Conservation (phyloP, 78 protist species). For the Dictyostelium purpureum region DNA sequence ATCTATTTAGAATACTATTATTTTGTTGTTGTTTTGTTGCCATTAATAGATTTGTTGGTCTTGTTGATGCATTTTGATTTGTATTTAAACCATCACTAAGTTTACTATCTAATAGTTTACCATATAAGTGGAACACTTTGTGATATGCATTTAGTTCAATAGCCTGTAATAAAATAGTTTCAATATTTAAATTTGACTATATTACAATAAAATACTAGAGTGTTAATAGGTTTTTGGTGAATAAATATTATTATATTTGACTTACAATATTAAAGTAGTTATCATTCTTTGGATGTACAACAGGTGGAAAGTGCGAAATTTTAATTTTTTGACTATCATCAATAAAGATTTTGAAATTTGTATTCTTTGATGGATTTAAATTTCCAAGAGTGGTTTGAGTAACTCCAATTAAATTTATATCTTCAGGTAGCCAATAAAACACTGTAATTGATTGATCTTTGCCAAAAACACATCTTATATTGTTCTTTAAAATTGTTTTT, state of each 20-base stretch:
- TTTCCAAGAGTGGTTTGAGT: neutral
- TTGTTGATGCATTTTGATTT: neutral
- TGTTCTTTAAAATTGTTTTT: constrained; percentile 40
- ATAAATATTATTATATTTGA: neutral
- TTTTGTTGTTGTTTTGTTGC: neutral
- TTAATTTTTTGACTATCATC: constrained; percentile 19
- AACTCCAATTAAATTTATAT: constrained; percentile 13
- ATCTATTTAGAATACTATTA: neutral
- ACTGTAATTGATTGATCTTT: constrained; percentile 56
- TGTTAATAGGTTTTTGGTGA: neutral
- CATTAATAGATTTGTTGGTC: neutral
- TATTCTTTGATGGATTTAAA: constrained; percentile 9
- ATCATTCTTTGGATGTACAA: constrained; percentile 39
- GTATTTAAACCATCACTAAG: neutral
- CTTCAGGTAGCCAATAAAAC: constrained; percentile 71
- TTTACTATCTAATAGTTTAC: neutral
- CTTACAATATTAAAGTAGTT: constrained; percentile 30
- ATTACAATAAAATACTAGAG: neutral
- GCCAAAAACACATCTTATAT: constrained; percentile 38
- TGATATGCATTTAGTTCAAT: constrained; percentile 48
- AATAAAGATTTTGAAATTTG: constrained; percentile 17
- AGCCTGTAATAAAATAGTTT: constrained; percentile 27
- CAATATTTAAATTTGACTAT: constrained; percentile 24
- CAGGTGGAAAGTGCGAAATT: constrained; percentile 25
- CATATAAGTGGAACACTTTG: neutral